phyloP scores from a whole-genome alignment of 2,329 filamentous ascomycete genomes.

The Gnomoniopsis sp. region DNA sequence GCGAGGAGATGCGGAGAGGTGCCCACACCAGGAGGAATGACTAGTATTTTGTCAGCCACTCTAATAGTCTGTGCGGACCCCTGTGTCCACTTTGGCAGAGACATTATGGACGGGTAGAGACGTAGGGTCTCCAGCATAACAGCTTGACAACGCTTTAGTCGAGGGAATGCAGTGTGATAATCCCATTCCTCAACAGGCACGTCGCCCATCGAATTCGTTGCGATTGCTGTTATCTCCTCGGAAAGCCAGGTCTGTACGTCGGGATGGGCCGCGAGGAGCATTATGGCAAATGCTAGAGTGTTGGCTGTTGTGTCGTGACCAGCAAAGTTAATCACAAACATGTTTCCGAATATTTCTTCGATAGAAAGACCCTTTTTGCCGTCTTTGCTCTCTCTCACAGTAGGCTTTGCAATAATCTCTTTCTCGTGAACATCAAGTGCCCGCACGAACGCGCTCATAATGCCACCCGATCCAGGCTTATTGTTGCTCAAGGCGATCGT shows the following conservation, averaged over 20 bases:
- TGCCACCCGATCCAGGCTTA: constrained; percentile 22
- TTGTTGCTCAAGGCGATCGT: constrained; percentile 17
- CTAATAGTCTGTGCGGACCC: no score
- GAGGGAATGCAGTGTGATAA: background rate
- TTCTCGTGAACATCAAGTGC: constrained; percentile 15
- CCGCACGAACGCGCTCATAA: constrained; percentile 23
- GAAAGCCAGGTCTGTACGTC: constrained; percentile 28
- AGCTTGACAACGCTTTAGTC: constrained; percentile 6
- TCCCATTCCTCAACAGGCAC: background rate
- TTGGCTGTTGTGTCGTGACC: constrained; percentile 28
- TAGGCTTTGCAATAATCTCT: background rate
- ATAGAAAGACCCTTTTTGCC: constrained; percentile 20
- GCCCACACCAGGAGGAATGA: background rate
- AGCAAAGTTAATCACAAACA: constrained; percentile 29
- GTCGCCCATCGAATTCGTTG: no score
- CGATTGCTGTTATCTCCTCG: constrained; percentile 21
- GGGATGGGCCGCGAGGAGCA: constrained; percentile 36
- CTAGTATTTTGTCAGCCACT: background rate
- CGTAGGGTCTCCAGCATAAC: constrained; percentile 6
- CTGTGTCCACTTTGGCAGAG: constrained; percentile 5
- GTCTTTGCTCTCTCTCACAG: background rate
- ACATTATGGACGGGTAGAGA: constrained; percentile 5
- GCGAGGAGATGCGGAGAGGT: constrained; percentile 7
- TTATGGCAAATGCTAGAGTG: constrained; percentile 37
- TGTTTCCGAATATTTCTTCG: constrained; percentile 25